Evolutionary conservation across 2,329 filamentous ascomycete genomes (phyloP), one percentile per base, ranked within the genome.

Genomic region (Cordyceps pruinosa): DNA sequence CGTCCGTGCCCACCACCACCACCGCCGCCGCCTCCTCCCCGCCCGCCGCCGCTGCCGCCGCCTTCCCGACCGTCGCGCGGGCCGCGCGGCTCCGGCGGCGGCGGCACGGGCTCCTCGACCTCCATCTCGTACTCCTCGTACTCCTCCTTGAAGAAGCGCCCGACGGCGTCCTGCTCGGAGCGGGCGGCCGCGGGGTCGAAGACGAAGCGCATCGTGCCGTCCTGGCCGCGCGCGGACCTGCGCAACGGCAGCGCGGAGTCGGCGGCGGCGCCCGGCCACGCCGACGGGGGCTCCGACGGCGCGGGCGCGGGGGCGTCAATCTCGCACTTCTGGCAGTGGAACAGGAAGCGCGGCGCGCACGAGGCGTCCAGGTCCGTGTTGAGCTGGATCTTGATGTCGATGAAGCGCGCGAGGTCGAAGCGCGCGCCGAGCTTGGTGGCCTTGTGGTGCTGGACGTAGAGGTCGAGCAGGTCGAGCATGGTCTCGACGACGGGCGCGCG

Each of bases 181-280:
- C 81, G 80, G 2, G 91, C 91, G 50, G 87, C 82, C 56, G 87
- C 86, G 0, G 86, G 83, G 62, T 96, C 89, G 49, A 97, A 86
- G 72, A 97, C 90, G 70, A 96, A 97, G 7, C 94, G 83, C 62
- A 95, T 84, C 0, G 93, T 96, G 7, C 88, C 88, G 23, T 90
- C 87, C 64, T 80, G 70, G 67, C 77, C 63, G 71, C 76, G 61
- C 66, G 70, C 69, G 5, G 69, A 66, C 1, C 10, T 66, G 62
- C 13, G 67, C 65, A 54, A 57, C 34, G 50, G 47, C 25, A 59
- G 2, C 15, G 37, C 44, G 12, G 25, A 6, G 67, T 68, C 2
- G 55, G 57, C 34, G 48, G 51, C 25, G 59, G 5, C 12, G 47
- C 41, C 19, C n/a, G n/a, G 26, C 51, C 0, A 62, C 37, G 37